Evolutionary conservation across 2,329 filamentous ascomycete species (phyloP), one percentile per base, ranked within the genome.

Genomic region (Annulohypoxylon truncatum): DNA sequence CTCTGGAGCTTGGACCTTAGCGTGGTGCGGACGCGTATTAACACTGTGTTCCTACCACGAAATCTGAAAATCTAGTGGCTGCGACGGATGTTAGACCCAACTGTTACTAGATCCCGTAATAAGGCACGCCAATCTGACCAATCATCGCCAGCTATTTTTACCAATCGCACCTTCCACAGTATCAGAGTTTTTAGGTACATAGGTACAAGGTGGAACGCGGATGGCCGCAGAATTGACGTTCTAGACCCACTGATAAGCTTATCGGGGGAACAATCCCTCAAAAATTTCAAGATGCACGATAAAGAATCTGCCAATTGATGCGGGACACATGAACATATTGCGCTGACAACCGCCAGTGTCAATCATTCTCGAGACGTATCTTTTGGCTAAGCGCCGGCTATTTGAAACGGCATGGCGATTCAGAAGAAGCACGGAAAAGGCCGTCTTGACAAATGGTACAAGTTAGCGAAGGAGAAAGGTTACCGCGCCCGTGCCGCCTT

Each of bases 351-450:
- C 26, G 55, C 26, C 40, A 57, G n/a, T 26, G 22, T 50, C 61
- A 33, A 64, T 53, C 13, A 12, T 40, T 24, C 26, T 33, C 31
- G 7, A 44, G n/a, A 31, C 38, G 33, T 46, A 55, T 47, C 47
- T 31, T 48, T 48, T 51, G 53, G 50, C 28, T 18, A 33, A 47
- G 38, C 31, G 13, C 13, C 42, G 13, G 44, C 40, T 12, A n/a
- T 18, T 35, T 56, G 47, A 68, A 64, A 74, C 71, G 75, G 71
- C 61, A 98, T 98, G 96, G 94, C 93, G 76, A 95, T 98, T 76
- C 93, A 98, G 78, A 97, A 98, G 87, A 98, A 98, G 87, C 92
- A 97, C 83, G 95, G 94, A 82, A 98, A 98, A 84, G 95, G 95
- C 81, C 94, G 95, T 88, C 86, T 97, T 76, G 96, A 99, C 82